A percentile compares a stretch with the other conserved stretches of the same genome.
phyloP scores from a whole-genome alignment of 1,139 yeast genomes.

The Suhomyces kunorum region DNA sequence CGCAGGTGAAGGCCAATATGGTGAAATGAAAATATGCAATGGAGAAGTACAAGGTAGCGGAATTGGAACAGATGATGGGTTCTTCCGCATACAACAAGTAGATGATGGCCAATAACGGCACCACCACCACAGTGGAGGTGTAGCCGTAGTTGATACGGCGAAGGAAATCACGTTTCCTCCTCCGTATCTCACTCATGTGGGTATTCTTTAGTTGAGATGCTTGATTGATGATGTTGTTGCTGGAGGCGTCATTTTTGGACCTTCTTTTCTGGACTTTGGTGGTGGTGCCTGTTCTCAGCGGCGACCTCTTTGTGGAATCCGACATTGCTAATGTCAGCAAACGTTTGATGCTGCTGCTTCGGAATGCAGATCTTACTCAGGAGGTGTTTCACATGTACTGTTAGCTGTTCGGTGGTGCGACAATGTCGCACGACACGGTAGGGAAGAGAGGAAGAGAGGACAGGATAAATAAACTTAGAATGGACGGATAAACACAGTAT shows the following conservation, averaged over 20 bases:
- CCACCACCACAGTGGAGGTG: conserved; percentile 22
- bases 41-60: conserved; percentile 33
- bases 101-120: conserved; percentile 22
- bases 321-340: neutral
- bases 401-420: conserved; percentile 2
- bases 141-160: conserved; percentile 26
- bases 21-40: conserved; percentile 43
- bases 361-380: too few relatives aligned
- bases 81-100: conserved; percentile 18
- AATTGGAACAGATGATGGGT: conserved; percentile 24
- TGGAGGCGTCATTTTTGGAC: conserved; percentile 15
- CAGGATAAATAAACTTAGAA: neutral
- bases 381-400: neutral
- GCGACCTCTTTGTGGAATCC: neutral
- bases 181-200: conserved; percentile 22
- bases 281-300: conserved; percentile 3
- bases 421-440: conserved; percentile 3
- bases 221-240: conserved; percentile 22
- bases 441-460: neutral
- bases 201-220: conserved; percentile 27
- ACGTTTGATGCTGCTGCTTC: conserved; percentile 6
- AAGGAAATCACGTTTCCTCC: conserved; percentile 26
- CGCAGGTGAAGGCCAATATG: conserved; percentile 47
- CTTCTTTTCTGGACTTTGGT: conserved; percentile 26
- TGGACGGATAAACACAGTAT: too few relatives aligned